These are phyloP conservation scores for Mallotus repandus DNA, from an alignment of 441 rosid genomes.

Conservation along the genomic window DNA sequence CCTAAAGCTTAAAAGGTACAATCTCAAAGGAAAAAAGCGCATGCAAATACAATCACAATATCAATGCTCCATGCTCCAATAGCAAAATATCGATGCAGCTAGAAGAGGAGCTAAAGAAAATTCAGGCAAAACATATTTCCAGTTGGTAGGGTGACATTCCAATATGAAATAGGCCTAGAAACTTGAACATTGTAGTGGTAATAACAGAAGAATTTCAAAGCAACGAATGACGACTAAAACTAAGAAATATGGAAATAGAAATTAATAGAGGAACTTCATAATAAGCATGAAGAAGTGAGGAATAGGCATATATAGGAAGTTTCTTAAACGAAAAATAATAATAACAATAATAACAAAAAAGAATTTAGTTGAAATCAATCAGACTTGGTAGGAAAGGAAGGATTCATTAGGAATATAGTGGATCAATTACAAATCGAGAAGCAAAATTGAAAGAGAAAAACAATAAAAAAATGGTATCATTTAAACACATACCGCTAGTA, in stretches of 20 bases:
- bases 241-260: background rate
- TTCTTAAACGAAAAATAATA: too few relatives aligned
- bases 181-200: too few relatives aligned
- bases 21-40: background rate
- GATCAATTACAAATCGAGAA: background rate
- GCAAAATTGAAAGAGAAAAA: background rate
- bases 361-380: too few relatives aligned
- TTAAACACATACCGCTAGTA: conserved; percentile 46
- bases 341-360: too few relatives aligned
- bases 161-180: background rate
- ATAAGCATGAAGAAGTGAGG: background rate
- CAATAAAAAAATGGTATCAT: background rate
- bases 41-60: background rate
- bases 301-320: too few relatives aligned
- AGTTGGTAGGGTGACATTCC: background rate
- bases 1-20: too few relatives aligned
- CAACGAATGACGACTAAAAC: background rate
- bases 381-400: too few relatives aligned
- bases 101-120: too few relatives aligned
- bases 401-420: background rate
- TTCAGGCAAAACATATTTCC: background rate
- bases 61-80: too few relatives aligned
- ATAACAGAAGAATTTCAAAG: background rate
- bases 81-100: too few relatives aligned
- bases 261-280: background rate